These are phyloP conservation scores for Wickerhamiella spandovensis DNA, from an alignment of 805 yeast species.

Conservation along the genomic window DNA sequence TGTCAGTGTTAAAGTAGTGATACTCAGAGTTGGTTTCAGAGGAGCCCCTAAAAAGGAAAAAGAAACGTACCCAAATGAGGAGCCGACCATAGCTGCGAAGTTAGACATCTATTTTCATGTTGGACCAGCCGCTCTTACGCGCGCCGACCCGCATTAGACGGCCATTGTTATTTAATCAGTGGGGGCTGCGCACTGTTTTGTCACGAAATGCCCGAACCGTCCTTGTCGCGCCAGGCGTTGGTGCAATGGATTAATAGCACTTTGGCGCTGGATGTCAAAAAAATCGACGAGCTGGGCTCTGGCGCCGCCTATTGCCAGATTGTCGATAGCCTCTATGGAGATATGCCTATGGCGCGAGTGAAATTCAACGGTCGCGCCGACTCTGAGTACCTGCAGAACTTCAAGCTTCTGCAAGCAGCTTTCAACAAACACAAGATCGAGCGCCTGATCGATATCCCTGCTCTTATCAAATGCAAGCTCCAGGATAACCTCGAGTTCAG, in stretches of 20 bases:
- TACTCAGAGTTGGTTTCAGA: too few species aligned
- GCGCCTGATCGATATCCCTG: constrained; percentile 67
- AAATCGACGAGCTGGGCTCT: constrained; percentile 86
- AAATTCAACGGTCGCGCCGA: constrained; percentile 57
- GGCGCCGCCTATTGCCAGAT: constrained; percentile 95
- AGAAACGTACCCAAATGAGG: too few species aligned
- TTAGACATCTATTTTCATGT: too few species aligned
- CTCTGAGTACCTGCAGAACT: constrained; percentile 66
- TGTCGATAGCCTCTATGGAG: constrained; percentile 71
- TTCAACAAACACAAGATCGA: constrained; percentile 59
- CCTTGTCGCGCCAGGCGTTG: constrained; percentile 59
- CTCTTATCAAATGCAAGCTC: constrained; percentile 69
- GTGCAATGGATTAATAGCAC: constrained; percentile 73
- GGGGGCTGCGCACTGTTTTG: too few species aligned
- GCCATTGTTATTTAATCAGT: too few species aligned
- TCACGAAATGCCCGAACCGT: neutral
- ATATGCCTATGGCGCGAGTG: constrained; percentile 69
- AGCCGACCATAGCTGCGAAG: too few species aligned
- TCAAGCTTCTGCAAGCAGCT: constrained; percentile 73
- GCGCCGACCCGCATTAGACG: too few species aligned
- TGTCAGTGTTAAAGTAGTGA: neutral
- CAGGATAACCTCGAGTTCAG: constrained; percentile 90
- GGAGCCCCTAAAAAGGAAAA: too few species aligned
- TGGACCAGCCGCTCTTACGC: neutral
- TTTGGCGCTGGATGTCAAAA: constrained; percentile 48